Base-by-base conservation (phyloP, 208 protist genomes). In the Histomonas meleagridis region DNA sequence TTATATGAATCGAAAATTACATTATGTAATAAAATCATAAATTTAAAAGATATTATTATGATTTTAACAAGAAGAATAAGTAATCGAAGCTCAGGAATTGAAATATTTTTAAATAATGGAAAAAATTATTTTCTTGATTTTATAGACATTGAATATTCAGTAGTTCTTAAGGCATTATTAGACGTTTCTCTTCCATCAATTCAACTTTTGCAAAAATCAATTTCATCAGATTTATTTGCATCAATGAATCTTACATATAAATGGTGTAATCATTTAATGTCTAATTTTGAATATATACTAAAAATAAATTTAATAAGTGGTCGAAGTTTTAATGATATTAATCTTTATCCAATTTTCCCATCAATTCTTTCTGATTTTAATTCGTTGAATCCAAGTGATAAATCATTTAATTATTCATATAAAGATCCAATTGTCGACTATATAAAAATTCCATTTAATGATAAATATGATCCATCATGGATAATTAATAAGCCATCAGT, bases 271-370 rank as follows among this genome's bases (percentile, higher is more conserved):
- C 46, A 48, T 16, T 46, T 23, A 55, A 55, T 86, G 46, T 32
- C 46, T 16, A 86, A 32, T n/a, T 86, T 86, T 35, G 76, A 86
- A 38, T 86, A 86, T 86, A n/a, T 86, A 38, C 51, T 86, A 18
- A n/a, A 7, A 26, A n/a, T 86, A 28, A 86, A 86, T 35, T 16
- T 86, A 38, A 26, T 86, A 16, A 55, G 46, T 55, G 76, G 76
- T 40, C 43, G 76, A 55, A 38, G 23, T 28, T 86, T 86, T 46
- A 38, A 57, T 4, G 35, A 86, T 55, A 2, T 26, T 14, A 32
- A 26, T 53, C 12, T 32, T 57, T 86, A 86, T 86, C 76, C 76
- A 5, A 55, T 86, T 46, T 86, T 86, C 26, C 76, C 76, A 86
- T 51, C 18, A 1, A 18, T 86, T 38, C 5, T 55, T 38, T 32